These are phyloP conservation scores for Colletotrichum tofieldiae DNA, from an alignment of 2,329 filamentous ascomycete species.

Conservation along the genomic window DNA sequence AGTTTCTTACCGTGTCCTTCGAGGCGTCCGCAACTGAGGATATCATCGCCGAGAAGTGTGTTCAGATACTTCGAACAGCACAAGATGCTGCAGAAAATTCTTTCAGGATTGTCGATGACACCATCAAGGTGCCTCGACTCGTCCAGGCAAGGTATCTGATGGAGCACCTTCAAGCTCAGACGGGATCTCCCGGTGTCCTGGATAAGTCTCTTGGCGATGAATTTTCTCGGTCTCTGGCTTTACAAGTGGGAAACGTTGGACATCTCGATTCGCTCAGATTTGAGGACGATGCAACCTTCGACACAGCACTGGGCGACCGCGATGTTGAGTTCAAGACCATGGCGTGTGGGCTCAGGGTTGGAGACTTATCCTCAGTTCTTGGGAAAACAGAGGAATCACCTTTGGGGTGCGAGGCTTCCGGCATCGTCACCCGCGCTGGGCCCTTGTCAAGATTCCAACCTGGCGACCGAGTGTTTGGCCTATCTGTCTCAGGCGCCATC, in stretches of 20 bases:
- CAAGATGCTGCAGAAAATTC: slow-evolving; percentile 14
- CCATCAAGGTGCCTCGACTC: slow-evolving; percentile 27
- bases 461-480: slow-evolving; percentile 50
- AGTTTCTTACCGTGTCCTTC: slow-evolving; percentile 45
- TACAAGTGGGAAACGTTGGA: slow-evolving; percentile 52
- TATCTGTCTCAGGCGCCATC: slow-evolving; percentile 42
- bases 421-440: slow-evolving; percentile 53
- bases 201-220: slow-evolving; percentile 4
- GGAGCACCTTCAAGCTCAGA: slow-evolving; percentile 40
- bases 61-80: not conserved
- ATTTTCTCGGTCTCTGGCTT: slow-evolving; percentile 46
- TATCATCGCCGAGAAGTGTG: slow-evolving; percentile 28
- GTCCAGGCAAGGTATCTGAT: slow-evolving; percentile 32
- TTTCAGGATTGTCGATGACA: slow-evolving; percentile 10
- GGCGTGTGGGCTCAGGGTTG: slow-evolving; percentile 61
- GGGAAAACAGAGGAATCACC: slow-evolving; percentile 43
- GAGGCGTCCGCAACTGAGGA: slow-evolving; percentile 28
- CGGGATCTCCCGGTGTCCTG: slow-evolving; percentile 26
- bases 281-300: slow-evolving; percentile 45
- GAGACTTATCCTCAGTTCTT: slow-evolving; percentile 57
- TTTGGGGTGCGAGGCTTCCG: slow-evolving; percentile 52
- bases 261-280: slow-evolving; percentile 48
- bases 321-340: slow-evolving; percentile 60
- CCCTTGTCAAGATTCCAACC: slow-evolving; percentile 48
- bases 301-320: slow-evolving; percentile 49